A percentile compares a stretch with the other conserved stretches of the same genome.
Conservation (phyloP, 2,329 filamentous ascomycete genomes). For the Diaporthe eres region DNA sequence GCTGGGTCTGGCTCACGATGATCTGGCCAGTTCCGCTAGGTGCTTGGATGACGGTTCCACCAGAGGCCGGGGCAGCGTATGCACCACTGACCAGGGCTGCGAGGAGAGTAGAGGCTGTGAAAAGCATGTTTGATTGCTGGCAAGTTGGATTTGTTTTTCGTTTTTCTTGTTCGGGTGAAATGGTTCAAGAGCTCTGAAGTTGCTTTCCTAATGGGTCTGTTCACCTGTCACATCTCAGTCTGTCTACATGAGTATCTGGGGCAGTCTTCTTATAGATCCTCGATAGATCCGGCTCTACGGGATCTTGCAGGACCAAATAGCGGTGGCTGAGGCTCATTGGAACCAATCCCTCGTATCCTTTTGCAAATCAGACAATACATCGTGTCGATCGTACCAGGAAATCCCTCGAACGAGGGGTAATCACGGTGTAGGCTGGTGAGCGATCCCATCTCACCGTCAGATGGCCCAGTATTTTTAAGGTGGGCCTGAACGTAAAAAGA, state of each 20-base stretch:
- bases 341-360: constrained; percentile 8
- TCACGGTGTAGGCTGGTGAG: constrained; percentile 4
- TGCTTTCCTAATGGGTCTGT: not conserved
- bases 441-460: constrained; percentile 21
- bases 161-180: not conserved
- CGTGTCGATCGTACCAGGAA: constrained; percentile 8
- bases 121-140: not conserved
- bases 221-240: not conserved
- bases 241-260: not conserved
- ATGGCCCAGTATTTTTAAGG: constrained; percentile 9
- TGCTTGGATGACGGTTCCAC: not conserved
- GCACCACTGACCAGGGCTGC: constrained; percentile 2
- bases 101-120: not conserved
- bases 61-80: constrained; percentile 8
- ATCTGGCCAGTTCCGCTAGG: not conserved
- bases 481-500: not conserved
- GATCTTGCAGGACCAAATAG: not conserved
- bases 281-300: not conserved
- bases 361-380: constrained; percentile 23
- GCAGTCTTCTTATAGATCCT: not conserved
- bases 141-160: too few relatives aligned
- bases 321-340: constrained; percentile 22
- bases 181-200: not conserved
- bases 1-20: constrained; percentile 26
- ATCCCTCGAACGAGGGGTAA: constrained; percentile 18